These are phyloP conservation scores for Arachnopeziza araneosa DNA, from an alignment of 2,329 filamentous ascomycete genomes.

Conservation along the genomic window DNA sequence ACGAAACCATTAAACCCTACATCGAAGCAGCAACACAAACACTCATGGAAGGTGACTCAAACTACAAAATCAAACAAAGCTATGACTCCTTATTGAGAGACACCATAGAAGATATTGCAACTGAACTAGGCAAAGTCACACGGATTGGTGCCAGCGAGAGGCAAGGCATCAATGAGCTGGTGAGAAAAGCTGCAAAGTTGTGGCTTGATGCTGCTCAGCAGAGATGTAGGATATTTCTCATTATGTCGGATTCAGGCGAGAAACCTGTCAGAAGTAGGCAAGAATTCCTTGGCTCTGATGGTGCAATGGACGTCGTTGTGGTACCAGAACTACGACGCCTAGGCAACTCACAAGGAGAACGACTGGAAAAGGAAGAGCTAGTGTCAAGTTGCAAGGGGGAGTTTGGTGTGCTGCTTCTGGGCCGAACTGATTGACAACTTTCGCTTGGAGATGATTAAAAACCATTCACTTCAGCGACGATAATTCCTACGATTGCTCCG, in stretches of 20 bases:
- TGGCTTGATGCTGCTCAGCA: conserved; percentile 7
- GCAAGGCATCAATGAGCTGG: not conserved
- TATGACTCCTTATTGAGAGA: not conserved
- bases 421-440: not conserved
- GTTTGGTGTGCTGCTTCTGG: not conserved
- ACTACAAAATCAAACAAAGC: not conserved
- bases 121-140: not conserved
- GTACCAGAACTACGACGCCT: conserved; percentile 1
- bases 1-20: not conserved
- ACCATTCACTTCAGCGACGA: no score
- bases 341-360: conserved; percentile 2
- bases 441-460: not conserved
- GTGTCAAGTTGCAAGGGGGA: conserved; percentile 3
- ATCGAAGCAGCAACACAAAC: not conserved
- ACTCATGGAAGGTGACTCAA: not conserved
- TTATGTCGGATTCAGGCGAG: conserved; percentile 1
- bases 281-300: not conserved
- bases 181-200: not conserved
- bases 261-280: not conserved
- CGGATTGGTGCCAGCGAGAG: not conserved
- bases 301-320: not conserved
- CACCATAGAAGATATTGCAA: not conserved
- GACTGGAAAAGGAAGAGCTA: conserved; percentile 5
- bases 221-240: conserved; percentile 2
- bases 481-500: no score